These are phyloP conservation scores for Coniferiporia weirii DNA, from an alignment of 1,284 basidiomycete genomes.

Conservation along the genomic window DNA sequence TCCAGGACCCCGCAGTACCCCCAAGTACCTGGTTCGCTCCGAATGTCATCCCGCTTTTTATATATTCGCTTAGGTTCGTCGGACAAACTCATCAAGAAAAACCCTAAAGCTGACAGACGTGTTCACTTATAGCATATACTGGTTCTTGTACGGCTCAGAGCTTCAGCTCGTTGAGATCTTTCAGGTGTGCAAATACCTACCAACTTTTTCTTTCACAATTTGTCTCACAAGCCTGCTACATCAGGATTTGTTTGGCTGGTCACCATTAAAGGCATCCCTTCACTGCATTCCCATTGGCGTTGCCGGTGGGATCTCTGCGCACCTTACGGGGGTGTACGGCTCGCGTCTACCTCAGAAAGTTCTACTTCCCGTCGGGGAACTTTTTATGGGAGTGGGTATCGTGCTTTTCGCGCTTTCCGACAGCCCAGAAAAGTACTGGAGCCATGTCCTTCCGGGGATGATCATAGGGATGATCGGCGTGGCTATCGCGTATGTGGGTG, in stretches of 20 bases:
- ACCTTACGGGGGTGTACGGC: slow-evolving; percentile 4
- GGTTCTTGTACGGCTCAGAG: slow-evolving; percentile 11
- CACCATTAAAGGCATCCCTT: slow-evolving; percentile 7
- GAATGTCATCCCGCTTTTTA: slow-evolving; percentile 15
- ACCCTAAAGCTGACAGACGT: no score
- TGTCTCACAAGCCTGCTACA: background rate
- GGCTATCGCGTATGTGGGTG: slow-evolving; percentile 14
- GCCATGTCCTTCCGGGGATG: slow-evolving; percentile 18
- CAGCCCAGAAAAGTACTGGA: slow-evolving; percentile 17
- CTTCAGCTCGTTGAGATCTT: slow-evolving; percentile 18
- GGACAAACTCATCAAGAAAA: no score
- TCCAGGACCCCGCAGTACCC: slow-evolving; percentile 18
- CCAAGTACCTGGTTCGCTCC: slow-evolving; percentile 9
- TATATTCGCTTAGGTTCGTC: slow-evolving; percentile 16
- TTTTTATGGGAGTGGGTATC: slow-evolving; percentile 9
- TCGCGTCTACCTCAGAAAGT: background rate
- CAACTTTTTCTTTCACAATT: background rate
- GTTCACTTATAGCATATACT: background rate
- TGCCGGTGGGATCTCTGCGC: slow-evolving; percentile 6
- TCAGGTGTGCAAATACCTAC: slow-evolving; percentile 4
- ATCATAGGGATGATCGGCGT: slow-evolving; percentile 15
- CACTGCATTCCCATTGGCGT: slow-evolving; percentile 12
- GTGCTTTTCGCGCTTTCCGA: slow-evolving; percentile 16
- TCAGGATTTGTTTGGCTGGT: slow-evolving; percentile 14
- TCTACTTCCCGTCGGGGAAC: slow-evolving; percentile 4